Percentiles rank a stretch among this genome's conserved stretches.
These are phyloP conservation scores for Tetrahymena thermophila DNA, from an alignment of 73 alveolate genomes.

Conservation along the genomic window DNA sequence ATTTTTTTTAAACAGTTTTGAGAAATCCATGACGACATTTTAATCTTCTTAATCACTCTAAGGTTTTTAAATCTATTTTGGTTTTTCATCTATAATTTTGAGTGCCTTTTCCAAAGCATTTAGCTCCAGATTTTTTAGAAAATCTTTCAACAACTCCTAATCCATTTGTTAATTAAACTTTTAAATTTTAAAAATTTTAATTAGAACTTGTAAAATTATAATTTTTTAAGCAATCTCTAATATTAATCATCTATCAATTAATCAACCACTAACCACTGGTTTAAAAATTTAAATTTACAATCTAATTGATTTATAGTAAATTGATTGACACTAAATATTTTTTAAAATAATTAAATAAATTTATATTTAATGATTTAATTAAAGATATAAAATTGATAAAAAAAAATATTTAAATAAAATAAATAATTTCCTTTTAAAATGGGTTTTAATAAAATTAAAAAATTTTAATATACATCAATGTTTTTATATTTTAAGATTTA, in stretches of 20 bases:
- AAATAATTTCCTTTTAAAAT: too few species aligned
- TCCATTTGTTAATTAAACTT: background rate
- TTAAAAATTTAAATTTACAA: too few species aligned
- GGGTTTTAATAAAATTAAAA: too few species aligned
- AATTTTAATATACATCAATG: too few species aligned
- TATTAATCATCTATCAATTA: background rate
- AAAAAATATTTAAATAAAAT: too few species aligned
- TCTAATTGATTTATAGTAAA: background rate
- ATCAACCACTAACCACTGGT: background rate
- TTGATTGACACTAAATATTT: background rate
- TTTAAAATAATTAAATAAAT: too few species aligned
- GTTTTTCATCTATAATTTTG: background rate
- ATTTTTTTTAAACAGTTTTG: background rate
- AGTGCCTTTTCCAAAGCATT: background rate
- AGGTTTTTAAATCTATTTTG: background rate
- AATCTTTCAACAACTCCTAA: background rate
- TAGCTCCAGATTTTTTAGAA: background rate
- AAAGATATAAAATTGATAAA: too few species aligned
- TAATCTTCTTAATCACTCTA: background rate
- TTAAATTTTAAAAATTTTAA: too few species aligned
- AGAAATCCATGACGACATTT: background rate
- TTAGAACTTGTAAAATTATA: background rate
- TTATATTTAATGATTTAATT: too few species aligned
- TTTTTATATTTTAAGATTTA: too few species aligned
- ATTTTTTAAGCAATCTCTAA: too few species aligned